Evolutionary conservation across 129 eudicot genomes (phyloP), one percentile per base, ranked within the genome.

Genomic region (Silybum marianum): DNA sequence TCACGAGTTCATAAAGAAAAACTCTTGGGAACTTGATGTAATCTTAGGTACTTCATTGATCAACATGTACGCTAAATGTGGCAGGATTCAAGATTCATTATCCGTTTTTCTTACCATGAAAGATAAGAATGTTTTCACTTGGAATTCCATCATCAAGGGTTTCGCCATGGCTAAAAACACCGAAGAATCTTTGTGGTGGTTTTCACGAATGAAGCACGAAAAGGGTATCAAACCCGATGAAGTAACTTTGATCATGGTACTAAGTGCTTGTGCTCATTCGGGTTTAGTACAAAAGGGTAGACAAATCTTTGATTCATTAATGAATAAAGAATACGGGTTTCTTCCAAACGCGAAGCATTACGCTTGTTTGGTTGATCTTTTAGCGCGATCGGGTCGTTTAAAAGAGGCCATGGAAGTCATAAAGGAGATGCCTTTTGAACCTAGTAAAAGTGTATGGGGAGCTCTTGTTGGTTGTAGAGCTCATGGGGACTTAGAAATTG

Each of bases 11-110:
- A 86, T 88, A 51, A 83, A 66, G 76, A 88, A 84, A 84, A 85
- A 79, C 13, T 76, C 66, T 1, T 88, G 92, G 93, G 89, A 88
- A 7, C 66, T 92, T 72, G 92, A 92, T 82, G 89, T 86, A 46
- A 83, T 86, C 24, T 69, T 90, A 71, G 92, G 92, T 14, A 91
- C 90, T 78, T 48, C 88, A 1, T 86, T 91, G 77, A 78, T 92
- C 44, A 88, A 83, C 42, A 88, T 92, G 92, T 90, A 90, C 48
- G 90, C 90, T 7, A 89, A 83, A 76, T 86, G 91, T 24, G 90
- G 93, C 18, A 76, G 71, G 42, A 76, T 88, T 22, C 85, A 90
- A 72, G 78, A 74, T 70, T 90, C 88, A 12, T 62, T 84, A 34
- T 19, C 18, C 4, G 85, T 88, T 51, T 92, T 92, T 34, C 68